phyloP scores from a whole-genome alignment of 306 rosid species.

The Gastrolobium bilobum region DNA sequence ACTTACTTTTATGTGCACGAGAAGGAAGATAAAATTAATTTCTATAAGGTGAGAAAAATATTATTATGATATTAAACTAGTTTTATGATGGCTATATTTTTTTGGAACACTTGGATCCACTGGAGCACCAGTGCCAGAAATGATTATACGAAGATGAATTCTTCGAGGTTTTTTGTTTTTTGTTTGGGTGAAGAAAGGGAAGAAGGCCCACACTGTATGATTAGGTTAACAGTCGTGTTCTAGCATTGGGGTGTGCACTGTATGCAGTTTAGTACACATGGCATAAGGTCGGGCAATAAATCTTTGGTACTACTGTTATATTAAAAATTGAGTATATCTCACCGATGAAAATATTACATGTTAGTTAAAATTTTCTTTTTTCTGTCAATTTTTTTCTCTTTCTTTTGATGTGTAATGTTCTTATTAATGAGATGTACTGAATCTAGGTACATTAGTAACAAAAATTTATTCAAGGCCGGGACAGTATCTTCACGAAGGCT shows the following conservation, averaged over 20 bases:
- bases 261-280: background rate
- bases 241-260: slow-evolving; percentile 9
- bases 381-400: too few species aligned
- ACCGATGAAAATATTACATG: too few species aligned
- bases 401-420: too few species aligned
- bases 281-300: background rate
- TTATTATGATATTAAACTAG: background rate
- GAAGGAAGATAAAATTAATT: too few species aligned
- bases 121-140: slow-evolving; percentile 14
- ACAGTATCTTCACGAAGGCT: background rate
- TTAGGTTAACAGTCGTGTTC: background rate
- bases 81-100: slow-evolving; percentile 33
- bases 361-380: too few species aligned
- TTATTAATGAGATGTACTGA: too few species aligned
- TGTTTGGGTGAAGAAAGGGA: background rate
- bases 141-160: slow-evolving; percentile 39
- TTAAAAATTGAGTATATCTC: too few species aligned
- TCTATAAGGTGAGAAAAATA: too few species aligned
- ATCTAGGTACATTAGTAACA: too few species aligned
- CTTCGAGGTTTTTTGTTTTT: background rate
- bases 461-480: too few species aligned
- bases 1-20: too few species aligned
- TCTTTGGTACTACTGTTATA: too few species aligned
- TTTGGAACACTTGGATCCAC: slow-evolving; percentile 30
- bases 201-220: slow-evolving; percentile 38